Evolutionary conservation across 192 early-diverging fungal genomes (phyloP), one percentile per base, ranked within the genome.

Genomic region (Coemansia aciculifera): DNA sequence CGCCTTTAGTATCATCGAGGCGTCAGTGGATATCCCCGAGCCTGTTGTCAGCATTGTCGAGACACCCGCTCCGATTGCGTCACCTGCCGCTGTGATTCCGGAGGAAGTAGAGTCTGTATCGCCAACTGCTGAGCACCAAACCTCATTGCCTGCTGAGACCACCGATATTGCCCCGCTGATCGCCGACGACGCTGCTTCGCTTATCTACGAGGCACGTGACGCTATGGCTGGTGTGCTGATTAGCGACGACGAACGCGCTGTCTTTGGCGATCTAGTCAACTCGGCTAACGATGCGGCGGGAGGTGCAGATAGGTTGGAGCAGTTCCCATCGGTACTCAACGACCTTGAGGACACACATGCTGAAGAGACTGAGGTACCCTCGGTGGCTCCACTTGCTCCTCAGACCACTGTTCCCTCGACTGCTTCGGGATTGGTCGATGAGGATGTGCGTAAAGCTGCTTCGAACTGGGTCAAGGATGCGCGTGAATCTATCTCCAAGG

Each of bases 401-500:
- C 36, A 63, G 27, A 63, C 62, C 6, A 44, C 62, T 13, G 27
- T 63, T 9, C 56, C 56, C 32, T 15, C 29, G 32, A 17, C 7
- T 63, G 17, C 13, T 32, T 6, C 27, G 2, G 37, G 37, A 5
- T 23, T 38, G 10, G 67, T 75, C 24, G 68, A 83, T 38, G 74
- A 72, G 38, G 75, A 83, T 23, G 69, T 83, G 29, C 74, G 80
- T 62, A 77, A 74, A 29, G 72, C 75, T 9, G 80, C 80, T 15
- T 77, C 60, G 21, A 75, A 83, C 40, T 83, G 75, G 80, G 80
- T 83, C 60, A 83, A 75, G 72, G 75, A 83, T 54, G 75, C 75
- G 31, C 75, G 75, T 59, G 74, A 72, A 34, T 83, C 80, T 10
- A 83, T 83, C 36, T 83, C 80, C 6, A 78, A 72, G 72, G 75